These are phyloP conservation scores for Aspergillus caelatus DNA, from an alignment of 2,329 filamentous ascomycete species.

Conservation along the genomic window DNA sequence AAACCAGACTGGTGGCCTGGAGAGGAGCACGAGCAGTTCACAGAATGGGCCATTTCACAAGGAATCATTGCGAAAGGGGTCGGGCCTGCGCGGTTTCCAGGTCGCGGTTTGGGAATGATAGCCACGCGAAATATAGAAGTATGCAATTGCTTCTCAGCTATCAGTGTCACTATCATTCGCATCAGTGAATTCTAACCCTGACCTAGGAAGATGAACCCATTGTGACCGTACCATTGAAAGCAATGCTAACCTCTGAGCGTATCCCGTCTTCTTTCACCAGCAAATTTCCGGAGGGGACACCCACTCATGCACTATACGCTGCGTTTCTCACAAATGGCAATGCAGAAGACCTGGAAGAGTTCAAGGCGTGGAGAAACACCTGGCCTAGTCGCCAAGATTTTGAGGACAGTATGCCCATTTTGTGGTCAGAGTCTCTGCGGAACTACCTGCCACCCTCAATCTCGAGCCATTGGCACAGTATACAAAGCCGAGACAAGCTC, in stretches of 20 bases:
- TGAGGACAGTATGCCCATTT: slow-evolving; percentile 57
- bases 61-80: slow-evolving; percentile 72
- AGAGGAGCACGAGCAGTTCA: slow-evolving; percentile 56
- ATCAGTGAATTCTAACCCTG: slow-evolving; percentile 2
- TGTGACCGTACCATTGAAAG: slow-evolving; percentile 64
- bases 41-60: slow-evolving; percentile 66
- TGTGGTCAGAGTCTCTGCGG: slow-evolving; percentile 53
- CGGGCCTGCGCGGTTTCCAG: slow-evolving; percentile 66
- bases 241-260: slow-evolving; percentile 67
- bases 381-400: slow-evolving; percentile 69
- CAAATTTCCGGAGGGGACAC: slow-evolving; percentile 57
- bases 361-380: slow-evolving; percentile 64
- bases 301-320: slow-evolving; percentile 74
- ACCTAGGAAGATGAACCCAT: slow-evolving; percentile 61
- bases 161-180: background rate
- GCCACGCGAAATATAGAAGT: slow-evolving; percentile 70
- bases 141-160: slow-evolving; percentile 17
- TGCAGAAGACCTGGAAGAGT: slow-evolving; percentile 50
- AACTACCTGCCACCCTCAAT: slow-evolving; percentile 41
- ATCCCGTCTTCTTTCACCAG: slow-evolving; percentile 58
- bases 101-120: slow-evolving; percentile 76
- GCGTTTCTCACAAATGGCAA: slow-evolving; percentile 61
- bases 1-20: slow-evolving; percentile 37
- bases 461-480: slow-evolving; percentile 39
- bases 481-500: slow-evolving; percentile 27